These are phyloP conservation scores for Colletotrichum acutatum DNA, from an alignment of 2,329 filamentous ascomycete species.

Conservation along the genomic window DNA sequence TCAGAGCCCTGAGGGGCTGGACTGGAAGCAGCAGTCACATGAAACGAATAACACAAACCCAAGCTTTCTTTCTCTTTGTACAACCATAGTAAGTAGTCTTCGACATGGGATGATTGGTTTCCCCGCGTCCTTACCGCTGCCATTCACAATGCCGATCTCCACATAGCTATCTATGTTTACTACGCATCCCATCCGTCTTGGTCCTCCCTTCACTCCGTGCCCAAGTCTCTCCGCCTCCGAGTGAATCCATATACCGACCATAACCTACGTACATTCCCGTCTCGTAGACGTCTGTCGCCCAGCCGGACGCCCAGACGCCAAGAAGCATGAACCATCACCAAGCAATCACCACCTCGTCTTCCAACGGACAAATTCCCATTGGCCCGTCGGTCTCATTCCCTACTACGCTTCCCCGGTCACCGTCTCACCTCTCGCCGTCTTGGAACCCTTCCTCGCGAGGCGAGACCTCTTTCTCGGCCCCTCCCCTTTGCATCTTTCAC, in stretches of 20 bases:
- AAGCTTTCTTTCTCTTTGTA: not conserved
- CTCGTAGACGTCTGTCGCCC: not conserved
- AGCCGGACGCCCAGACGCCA: not conserved
- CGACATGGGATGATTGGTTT: slow-evolving; percentile 17
- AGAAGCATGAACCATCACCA: not conserved
- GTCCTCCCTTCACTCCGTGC: not conserved
- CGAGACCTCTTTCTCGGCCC: slow-evolving; percentile 5
- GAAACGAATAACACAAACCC: not conserved
- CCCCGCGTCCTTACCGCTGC: not conserved
- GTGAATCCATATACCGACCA: not conserved
- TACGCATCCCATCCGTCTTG: not conserved
- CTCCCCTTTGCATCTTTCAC: not conserved
- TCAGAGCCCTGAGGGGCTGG: not conserved
- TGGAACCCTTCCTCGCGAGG: not conserved
- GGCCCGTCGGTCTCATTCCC: not conserved
- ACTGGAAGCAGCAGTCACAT: not conserved
- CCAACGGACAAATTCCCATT: not conserved
- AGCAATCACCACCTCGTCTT: not conserved
- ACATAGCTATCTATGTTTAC: not conserved
- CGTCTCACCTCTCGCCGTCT: not conserved
- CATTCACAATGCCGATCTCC: not conserved
- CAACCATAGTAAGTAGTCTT: not conserved
- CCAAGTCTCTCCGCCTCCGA: not conserved
- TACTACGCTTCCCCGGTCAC: not conserved
- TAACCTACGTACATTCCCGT: no score